Conservation (phyloP, 179 eudicot genomes). For the Corrigiola litoralis region DNA sequence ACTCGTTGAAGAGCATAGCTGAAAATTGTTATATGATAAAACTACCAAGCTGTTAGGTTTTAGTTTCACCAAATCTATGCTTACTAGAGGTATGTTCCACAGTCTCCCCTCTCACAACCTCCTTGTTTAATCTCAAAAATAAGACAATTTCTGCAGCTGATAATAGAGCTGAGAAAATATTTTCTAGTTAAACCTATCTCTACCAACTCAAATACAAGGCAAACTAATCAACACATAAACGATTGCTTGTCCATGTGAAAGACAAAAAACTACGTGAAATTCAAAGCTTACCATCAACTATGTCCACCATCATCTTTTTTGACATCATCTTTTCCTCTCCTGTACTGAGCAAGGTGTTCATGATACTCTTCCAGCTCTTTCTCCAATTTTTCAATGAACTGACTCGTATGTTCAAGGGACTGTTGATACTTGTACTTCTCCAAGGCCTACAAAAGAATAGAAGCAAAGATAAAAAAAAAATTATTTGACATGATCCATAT, state of each 20-base stretch:
- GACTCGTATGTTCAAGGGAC: conserved; percentile 93
- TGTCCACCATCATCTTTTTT: conserved; percentile 18
- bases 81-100: no score
- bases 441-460: conserved; percentile 52
- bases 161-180: neutral
- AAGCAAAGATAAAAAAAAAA: neutral
- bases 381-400: conserved; percentile 87
- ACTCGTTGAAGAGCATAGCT: neutral
- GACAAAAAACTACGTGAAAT: neutral
- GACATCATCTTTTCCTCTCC: conserved; percentile 34
- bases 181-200: neutral
- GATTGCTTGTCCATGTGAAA: neutral
- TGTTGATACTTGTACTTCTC: conserved; percentile 82
- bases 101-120: no score
- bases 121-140: no score
- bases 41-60: no score
- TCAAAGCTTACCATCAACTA: conserved; percentile 23
- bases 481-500: neutral
- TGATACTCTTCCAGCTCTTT: conserved; percentile 85
- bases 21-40: neutral
- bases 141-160: neutral
- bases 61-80: neutral
- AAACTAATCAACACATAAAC: neutral
- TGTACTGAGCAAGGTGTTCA: conserved; percentile 61
- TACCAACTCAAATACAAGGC: neutral